phyloP scores from a whole-genome alignment of 2,329 filamentous ascomycete species.

The Chrysoporthe austroafricana region DNA sequence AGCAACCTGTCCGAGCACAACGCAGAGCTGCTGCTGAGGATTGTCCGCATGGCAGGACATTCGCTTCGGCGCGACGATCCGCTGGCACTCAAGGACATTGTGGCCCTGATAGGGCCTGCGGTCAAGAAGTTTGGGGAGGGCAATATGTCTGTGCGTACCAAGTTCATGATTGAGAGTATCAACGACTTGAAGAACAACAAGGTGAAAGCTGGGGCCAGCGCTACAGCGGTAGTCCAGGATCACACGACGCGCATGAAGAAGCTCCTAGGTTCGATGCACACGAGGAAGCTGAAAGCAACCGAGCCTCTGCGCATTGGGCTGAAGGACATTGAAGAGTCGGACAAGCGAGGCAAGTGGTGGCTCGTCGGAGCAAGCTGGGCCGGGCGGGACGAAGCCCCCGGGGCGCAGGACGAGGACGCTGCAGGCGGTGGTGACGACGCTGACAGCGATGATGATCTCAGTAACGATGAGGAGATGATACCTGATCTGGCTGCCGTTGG shows the following conservation, averaged over 20 bases:
- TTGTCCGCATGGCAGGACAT: constrained; percentile 80
- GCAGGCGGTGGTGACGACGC: constrained; percentile 43
- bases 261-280: constrained; percentile 76
- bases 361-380: constrained; percentile 93
- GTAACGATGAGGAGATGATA: constrained; percentile 52
- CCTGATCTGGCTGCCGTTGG: constrained; percentile 77
- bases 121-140: constrained; percentile 69
- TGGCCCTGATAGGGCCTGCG: constrained; percentile 75
- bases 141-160: constrained; percentile 83
- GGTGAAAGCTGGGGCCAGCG: constrained; percentile 73
- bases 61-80: constrained; percentile 89
- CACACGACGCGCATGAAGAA: constrained; percentile 90
- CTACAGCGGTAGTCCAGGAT: constrained; percentile 75
- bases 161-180: constrained; percentile 97
- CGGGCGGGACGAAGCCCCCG: constrained; percentile 40
- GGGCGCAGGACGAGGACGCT: constrained; percentile 30
- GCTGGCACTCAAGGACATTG: constrained; percentile 84
- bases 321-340: constrained; percentile 78
- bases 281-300: constrained; percentile 67
- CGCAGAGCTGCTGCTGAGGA: constrained; percentile 82
- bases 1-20: constrained; percentile 78
- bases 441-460: constrained; percentile 34
- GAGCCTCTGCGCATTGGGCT: constrained; percentile 84
- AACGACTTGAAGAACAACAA: constrained; percentile 94
- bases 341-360: constrained; percentile 97